Evolutionary conservation across 257 asterid genomes (phyloP).

Genomic region (Solanum bulbocastanum): DNA sequence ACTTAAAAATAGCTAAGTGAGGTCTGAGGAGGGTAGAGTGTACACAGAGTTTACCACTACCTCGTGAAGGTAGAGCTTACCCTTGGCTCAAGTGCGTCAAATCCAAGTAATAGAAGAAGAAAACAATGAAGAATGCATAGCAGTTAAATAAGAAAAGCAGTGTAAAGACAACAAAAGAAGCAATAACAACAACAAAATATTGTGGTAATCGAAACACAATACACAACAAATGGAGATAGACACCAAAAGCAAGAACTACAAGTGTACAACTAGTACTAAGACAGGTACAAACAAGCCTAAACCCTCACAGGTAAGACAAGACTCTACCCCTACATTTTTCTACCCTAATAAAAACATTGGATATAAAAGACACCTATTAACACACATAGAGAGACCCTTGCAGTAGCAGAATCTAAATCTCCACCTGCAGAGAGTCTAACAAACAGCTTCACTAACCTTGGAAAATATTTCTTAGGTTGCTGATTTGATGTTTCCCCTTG

Average conservation of each 20-base stretch:
- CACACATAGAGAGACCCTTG: neutral
- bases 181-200: neutral
- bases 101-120: neutral
- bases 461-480: neutral
- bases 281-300: neutral
- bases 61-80: neutral
- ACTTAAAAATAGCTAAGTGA: neutral
- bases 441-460: constrained; percentile 2
- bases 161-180: neutral
- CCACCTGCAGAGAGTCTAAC: neutral
- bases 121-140: neutral
- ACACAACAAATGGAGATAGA: neutral
- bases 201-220: neutral
- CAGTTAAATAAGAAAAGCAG: neutral
- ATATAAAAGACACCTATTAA: neutral
- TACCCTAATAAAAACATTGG: neutral
- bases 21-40: neutral
- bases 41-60: neutral
- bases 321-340: neutral
- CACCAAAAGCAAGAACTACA: neutral
- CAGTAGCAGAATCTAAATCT: neutral
- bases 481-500: neutral
- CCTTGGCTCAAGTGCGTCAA: neutral
- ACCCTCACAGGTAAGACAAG: neutral
- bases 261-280: neutral